Evolutionary conservation across 441 rosid species (phyloP).

Genomic region (Pelargonium australe): DNA sequence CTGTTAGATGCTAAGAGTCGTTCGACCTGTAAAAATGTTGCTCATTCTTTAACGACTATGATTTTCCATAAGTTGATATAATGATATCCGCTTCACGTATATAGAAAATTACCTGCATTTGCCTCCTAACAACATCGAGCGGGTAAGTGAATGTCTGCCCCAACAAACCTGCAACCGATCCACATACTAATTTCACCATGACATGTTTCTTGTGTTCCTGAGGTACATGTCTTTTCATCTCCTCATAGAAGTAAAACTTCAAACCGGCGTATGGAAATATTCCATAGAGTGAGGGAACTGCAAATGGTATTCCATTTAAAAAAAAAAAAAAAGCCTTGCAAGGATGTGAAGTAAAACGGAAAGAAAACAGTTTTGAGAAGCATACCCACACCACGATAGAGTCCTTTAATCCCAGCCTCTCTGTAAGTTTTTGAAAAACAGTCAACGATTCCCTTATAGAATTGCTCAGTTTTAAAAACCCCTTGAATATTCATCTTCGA

Average conservation of each 20-base stretch:
- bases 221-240: slow-evolving; percentile 84
- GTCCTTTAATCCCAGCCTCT: slow-evolving; percentile 69
- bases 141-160: slow-evolving; percentile 95
- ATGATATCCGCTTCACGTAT: neutral
- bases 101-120: slow-evolving; percentile 62
- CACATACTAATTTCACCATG: slow-evolving; percentile 62
- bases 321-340: slow-evolving; percentile 14
- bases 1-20: slow-evolving; percentile 39
- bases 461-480: slow-evolving; percentile 30
- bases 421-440: slow-evolving; percentile 66
- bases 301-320: slow-evolving; percentile 17
- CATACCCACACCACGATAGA: slow-evolving; percentile 91
- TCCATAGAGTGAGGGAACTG: slow-evolving; percentile 91
- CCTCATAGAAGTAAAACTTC: slow-evolving; percentile 90
- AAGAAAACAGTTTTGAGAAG: slow-evolving; percentile 13
- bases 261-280: slow-evolving; percentile 95
- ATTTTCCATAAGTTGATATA: neutral
- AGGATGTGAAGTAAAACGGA: slow-evolving; percentile 11
- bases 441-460: slow-evolving; percentile 65
- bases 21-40: slow-evolving; percentile 46
- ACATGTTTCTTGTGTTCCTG: slow-evolving; percentile 64
- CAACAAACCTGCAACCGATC: slow-evolving; percentile 77
- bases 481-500: slow-evolving; percentile 34
- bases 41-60: slow-evolving; percentile 11
- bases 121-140: slow-evolving; percentile 95